Percentiles rank a stretch among this genome's conserved stretches.
phyloP scores from a whole-genome alignment of 768 basidiomycete species.

The Pholiota molesta region DNA sequence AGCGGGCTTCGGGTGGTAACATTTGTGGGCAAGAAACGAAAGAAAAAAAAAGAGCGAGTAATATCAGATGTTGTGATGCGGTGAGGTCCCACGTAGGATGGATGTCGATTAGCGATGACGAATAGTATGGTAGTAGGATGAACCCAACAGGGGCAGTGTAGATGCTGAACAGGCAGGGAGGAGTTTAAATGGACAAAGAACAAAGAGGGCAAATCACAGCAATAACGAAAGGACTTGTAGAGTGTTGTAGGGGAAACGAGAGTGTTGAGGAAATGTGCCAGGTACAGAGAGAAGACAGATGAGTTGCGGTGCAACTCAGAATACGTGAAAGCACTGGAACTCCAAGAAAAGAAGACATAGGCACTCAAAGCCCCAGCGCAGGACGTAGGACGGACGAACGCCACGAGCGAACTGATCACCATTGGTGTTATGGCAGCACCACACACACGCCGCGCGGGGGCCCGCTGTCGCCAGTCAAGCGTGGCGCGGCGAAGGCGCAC shows the following conservation, averaged over 20 bases:
- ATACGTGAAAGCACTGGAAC: constrained; percentile 2
- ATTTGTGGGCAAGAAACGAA: constrained; percentile 2
- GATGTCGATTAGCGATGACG: constrained; percentile 2
- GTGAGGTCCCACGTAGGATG: constrained; percentile 4
- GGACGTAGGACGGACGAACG: neutral
- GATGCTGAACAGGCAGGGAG: neutral
- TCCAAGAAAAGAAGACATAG: constrained; percentile 1
- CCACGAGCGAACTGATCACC: neutral
- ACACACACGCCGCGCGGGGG: neutral
- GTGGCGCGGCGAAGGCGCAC: neutral
- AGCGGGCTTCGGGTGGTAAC: neutral
- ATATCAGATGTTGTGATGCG: neutral
- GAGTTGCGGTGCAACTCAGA: neutral
- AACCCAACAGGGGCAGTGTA: neutral
- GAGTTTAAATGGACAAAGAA: neutral
- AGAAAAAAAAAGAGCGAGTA: constrained; percentile 3
- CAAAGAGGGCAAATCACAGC: neutral
- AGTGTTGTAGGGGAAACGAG: neutral
- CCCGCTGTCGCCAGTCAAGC: too few relatives aligned
- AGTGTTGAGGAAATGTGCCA: neutral
- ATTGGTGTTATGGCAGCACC: neutral
- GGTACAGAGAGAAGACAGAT: neutral
- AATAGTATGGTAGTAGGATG: neutral
- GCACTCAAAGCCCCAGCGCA: neutral
- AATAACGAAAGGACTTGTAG: constrained; percentile 7